Percentiles rank a stretch among this genome's conserved stretches.
Evolutionary conservation across 805 yeast species (phyloP).

Genomic region (Schizosaccharomyces osmophilus): DNA sequence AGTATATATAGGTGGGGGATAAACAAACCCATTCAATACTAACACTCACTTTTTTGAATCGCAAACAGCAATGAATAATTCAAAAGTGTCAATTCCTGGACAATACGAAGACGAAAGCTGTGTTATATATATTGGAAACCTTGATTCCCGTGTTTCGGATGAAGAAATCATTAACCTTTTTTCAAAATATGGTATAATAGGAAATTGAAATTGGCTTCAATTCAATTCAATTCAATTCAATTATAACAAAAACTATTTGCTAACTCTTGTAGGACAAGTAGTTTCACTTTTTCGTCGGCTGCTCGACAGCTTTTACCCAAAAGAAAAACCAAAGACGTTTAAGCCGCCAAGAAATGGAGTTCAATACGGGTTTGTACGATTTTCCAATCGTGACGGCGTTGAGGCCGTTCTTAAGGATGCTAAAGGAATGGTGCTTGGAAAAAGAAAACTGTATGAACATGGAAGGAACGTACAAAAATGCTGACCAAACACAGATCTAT

Average conservation of each 20-base stretch:
- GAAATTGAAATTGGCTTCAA: background rate
- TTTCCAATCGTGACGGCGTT: constrained; percentile 4
- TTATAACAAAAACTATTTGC: background rate
- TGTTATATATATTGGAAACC: background rate
- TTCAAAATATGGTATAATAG: background rate
- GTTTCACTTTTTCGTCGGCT: background rate
- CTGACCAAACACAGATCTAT: background rate
- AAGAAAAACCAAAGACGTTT: background rate
- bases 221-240: background rate
- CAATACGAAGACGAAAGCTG: background rate
- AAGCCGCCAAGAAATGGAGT: background rate
- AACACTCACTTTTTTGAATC: background rate
- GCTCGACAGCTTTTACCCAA: background rate
- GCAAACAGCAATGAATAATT: background rate
- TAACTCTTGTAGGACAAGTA: background rate
- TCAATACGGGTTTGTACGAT: constrained; percentile 6
- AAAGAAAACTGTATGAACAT: constrained; percentile 4
- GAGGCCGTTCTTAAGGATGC: constrained; percentile 4
- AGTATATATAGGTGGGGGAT: no score
- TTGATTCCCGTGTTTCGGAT: background rate
- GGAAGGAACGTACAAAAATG: background rate
- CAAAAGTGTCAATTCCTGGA: background rate
- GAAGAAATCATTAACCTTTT: background rate
- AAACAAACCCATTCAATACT: background rate
- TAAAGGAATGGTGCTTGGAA: constrained; percentile 5